Evolutionary conservation across 768 basidiomycete species (phyloP).

Genomic region (Termitomyces sp.): DNA sequence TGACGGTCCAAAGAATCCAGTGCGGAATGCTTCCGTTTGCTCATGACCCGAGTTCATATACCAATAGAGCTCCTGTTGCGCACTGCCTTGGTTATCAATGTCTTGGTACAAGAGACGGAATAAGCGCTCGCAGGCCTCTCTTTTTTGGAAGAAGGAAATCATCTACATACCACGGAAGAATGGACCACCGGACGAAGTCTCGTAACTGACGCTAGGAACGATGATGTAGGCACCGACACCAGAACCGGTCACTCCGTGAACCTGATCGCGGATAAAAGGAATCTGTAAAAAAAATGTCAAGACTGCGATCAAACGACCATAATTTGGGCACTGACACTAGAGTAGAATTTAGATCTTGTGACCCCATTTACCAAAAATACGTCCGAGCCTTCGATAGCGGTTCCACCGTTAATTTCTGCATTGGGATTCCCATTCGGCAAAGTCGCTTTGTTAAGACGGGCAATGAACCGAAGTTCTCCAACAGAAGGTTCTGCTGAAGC

Average conservation of each 20-base stretch:
- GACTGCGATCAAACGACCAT: not conserved
- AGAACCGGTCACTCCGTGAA: slow-evolving; percentile 42
- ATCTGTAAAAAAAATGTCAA: slow-evolving; percentile 19
- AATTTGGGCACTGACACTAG: slow-evolving; percentile 26
- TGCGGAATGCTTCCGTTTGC: slow-evolving; percentile 38
- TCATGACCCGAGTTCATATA: slow-evolving; percentile 45
- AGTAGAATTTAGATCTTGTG: slow-evolving; percentile 45
- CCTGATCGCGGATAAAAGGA: slow-evolving; percentile 45
- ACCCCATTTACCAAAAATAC: slow-evolving; percentile 38
- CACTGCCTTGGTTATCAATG: slow-evolving; percentile 41
- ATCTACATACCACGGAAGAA: slow-evolving; percentile 37
- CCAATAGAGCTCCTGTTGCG: slow-evolving; percentile 43
- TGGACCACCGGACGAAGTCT: slow-evolving; percentile 41
- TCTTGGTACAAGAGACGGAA: slow-evolving; percentile 18
- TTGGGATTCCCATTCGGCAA: slow-evolving; percentile 32
- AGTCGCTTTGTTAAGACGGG: slow-evolving; percentile 34
- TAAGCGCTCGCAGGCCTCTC: not conserved
- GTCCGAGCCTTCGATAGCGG: slow-evolving; percentile 42
- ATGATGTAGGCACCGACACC: slow-evolving; percentile 41
- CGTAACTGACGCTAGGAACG: slow-evolving; percentile 38
- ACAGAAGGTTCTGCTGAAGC: slow-evolving; percentile 40
- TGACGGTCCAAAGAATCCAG: slow-evolving; percentile 43
- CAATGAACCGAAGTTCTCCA: slow-evolving; percentile 44
- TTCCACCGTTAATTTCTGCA: slow-evolving; percentile 35
- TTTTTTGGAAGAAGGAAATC: not conserved